Percentiles rank a stretch among this genome's conserved stretches.
These are phyloP conservation scores for Aspergillus heteromorphus DNA, from an alignment of 495 filamentous ascomycete species.

Conservation along the genomic window DNA sequence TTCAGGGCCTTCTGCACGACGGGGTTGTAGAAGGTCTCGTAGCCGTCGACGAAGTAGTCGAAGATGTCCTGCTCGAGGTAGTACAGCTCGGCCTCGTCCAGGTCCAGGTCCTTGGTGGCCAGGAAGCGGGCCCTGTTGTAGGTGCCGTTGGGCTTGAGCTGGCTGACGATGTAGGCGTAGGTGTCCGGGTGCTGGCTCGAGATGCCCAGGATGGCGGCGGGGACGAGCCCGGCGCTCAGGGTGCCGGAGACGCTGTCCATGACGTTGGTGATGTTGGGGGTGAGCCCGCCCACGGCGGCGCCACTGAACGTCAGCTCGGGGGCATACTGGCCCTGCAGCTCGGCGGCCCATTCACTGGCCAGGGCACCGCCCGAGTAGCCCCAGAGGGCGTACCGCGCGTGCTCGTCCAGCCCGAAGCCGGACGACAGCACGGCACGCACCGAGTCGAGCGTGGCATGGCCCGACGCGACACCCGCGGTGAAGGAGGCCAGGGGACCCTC, in stretches of 20 bases:
- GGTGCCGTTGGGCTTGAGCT: neutral
- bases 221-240: neutral
- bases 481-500: slow-evolving; percentile 40
- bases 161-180: neutral
- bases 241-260: neutral
- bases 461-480: slow-evolving; percentile 31
- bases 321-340: slow-evolving; percentile 41
- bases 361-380: slow-evolving; percentile 48
- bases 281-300: slow-evolving; percentile 10
- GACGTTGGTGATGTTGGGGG: slow-evolving; percentile 7
- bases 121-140: neutral
- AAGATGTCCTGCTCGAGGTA: slow-evolving; percentile 8
- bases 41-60: slow-evolving; percentile 11
- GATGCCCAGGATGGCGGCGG: neutral
- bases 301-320: slow-evolving; percentile 29
- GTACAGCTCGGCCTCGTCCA: neutral
- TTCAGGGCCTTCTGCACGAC: slow-evolving; percentile 11
- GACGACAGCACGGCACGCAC: slow-evolving; percentile 34
- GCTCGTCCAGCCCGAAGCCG: neutral
- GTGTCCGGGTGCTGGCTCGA: neutral
- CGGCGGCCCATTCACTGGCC: slow-evolving; percentile 43
- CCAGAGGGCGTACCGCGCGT: slow-evolving; percentile 28
- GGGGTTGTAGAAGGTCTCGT: slow-evolving; percentile 1
- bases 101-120: neutral
- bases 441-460: slow-evolving; percentile 43